phyloP scores from a whole-genome alignment of 352 stramenopile genomes.

The Pythium graminicola region DNA sequence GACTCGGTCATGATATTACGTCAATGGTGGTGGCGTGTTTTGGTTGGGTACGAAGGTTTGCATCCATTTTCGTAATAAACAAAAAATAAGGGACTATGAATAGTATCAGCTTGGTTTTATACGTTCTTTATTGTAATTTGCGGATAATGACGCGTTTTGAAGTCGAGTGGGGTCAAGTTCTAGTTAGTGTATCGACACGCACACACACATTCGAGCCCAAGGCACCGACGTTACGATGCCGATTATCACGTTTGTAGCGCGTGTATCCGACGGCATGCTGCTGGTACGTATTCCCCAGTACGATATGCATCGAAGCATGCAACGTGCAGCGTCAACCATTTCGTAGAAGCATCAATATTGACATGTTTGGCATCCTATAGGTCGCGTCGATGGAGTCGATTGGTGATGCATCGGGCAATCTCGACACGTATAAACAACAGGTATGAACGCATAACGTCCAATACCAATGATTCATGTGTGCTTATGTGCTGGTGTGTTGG shows the following conservation, averaged over 20 bases:
- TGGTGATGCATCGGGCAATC: conserved; percentile 67
- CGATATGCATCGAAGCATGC: neutral
- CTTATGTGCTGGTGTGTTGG: too few species aligned
- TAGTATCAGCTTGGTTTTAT: conserved; percentile 1
- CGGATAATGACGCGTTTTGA: conserved; percentile 24
- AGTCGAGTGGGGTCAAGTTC: neutral
- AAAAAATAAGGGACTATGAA: too few species aligned
- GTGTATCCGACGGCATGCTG: conserved; percentile 91
- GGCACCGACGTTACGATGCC: conserved; percentile 58
- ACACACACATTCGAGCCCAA: neutral
- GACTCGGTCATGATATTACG: conserved; percentile 2
- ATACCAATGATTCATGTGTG: too few species aligned
- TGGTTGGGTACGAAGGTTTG: neutral
- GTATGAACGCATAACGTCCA: too few species aligned
- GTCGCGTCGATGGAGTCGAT: conserved; percentile 92
- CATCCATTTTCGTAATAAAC: too few species aligned
- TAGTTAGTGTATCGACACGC: neutral
- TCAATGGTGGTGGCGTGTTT: neutral
- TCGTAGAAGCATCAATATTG: neutral
- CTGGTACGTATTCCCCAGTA: conserved; percentile 45
- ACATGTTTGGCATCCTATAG: conserved; percentile 23
- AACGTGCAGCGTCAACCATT: neutral
- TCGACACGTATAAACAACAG: conserved; percentile 89
- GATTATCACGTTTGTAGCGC: conserved; percentile 92
- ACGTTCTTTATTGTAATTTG: conserved; percentile 5